Percentiles rank a stretch among this genome's conserved stretches.
Conservation (phyloP, 768 basidiomycete species). For the Tephrocybe sp. region DNA sequence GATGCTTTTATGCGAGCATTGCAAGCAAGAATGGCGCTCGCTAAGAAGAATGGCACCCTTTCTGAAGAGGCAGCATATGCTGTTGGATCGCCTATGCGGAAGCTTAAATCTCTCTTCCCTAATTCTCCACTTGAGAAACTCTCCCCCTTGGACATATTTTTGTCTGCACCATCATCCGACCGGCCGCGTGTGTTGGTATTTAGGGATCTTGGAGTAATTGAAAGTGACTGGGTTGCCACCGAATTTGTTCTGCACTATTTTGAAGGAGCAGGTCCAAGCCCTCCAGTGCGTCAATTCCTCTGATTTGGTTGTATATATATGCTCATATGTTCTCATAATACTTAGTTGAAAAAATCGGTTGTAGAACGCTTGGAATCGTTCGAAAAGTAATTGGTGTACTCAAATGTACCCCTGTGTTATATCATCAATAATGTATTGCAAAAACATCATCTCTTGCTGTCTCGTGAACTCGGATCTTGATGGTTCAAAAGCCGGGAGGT, state of each 20-base stretch:
- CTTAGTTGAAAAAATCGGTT: slow-evolving; percentile 52
- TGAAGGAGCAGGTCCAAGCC: slow-evolving; percentile 66
- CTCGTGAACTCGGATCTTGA: no score
- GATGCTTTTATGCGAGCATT: slow-evolving; percentile 82
- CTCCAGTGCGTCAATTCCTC: slow-evolving; percentile 49
- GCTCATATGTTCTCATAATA: background rate
- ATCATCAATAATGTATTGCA: no score
- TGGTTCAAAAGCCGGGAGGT: no score
- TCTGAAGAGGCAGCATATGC: slow-evolving; percentile 56
- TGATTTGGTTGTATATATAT: background rate
- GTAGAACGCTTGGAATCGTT: slow-evolving; percentile 36
- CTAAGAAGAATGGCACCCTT: slow-evolving; percentile 49
- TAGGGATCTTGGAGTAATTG: slow-evolving; percentile 69
- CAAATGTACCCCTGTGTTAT: no score
- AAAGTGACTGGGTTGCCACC: slow-evolving; percentile 71
- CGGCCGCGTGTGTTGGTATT: slow-evolving; percentile 57
- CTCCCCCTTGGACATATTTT: slow-evolving; percentile 64
- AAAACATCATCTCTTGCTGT: background rate
- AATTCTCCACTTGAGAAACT: slow-evolving; percentile 66
- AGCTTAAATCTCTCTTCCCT: slow-evolving; percentile 76
- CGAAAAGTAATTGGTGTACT: slow-evolving; percentile 20
- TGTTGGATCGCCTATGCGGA: slow-evolving; percentile 61
- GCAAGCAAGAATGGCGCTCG: slow-evolving; percentile 53
- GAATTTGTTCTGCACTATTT: slow-evolving; percentile 77
- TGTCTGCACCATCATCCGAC: slow-evolving; percentile 53